Conservation (phyloP, 116 monocot genomes). For the Posidonia oceanica region DNA sequence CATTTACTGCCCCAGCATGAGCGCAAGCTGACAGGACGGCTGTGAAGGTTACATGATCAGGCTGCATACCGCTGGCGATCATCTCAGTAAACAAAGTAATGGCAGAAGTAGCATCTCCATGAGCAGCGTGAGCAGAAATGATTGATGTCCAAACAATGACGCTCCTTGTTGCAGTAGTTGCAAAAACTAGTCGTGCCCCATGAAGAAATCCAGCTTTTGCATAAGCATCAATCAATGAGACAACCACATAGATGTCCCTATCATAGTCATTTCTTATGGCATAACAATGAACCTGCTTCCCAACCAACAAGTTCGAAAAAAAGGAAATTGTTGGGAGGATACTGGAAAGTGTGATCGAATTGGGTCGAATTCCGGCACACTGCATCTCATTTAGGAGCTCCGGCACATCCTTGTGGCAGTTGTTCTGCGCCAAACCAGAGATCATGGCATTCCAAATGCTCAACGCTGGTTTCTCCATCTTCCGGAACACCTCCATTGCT, state of each 20-base stretch:
- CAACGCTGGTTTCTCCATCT: conserved; percentile 19
- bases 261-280: conserved; percentile 44
- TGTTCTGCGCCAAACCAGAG: conserved; percentile 56
- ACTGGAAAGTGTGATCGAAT: conserved; percentile 59
- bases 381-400: conserved; percentile 39
- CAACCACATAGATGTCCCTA: conserved; percentile 37
- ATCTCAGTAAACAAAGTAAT: conserved; percentile 32
- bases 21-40: conserved; percentile 64
- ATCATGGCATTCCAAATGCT: conserved; percentile 74
- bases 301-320: conserved; percentile 37
- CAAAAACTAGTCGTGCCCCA: conserved; percentile 36
- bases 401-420: conserved; percentile 20
- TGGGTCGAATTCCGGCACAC: conserved; percentile 29
- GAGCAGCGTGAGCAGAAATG: conserved; percentile 58
- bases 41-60: conserved; percentile 55
- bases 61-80: conserved; percentile 20
- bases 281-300: conserved; percentile 56
- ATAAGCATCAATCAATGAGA: conserved; percentile 55
- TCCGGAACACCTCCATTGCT: conserved; percentile 51
- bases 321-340: conserved; percentile 44
- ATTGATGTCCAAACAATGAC: conserved; percentile 73
- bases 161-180: conserved; percentile 21
- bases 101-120: conserved; percentile 37
- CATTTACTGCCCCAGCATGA: conserved; percentile 41
- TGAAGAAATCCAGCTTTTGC: conserved; percentile 51